These are phyloP conservation scores for Drechslerella stenobrocha DNA, from an alignment of 2,329 filamentous ascomycete genomes.

Conservation along the genomic window DNA sequence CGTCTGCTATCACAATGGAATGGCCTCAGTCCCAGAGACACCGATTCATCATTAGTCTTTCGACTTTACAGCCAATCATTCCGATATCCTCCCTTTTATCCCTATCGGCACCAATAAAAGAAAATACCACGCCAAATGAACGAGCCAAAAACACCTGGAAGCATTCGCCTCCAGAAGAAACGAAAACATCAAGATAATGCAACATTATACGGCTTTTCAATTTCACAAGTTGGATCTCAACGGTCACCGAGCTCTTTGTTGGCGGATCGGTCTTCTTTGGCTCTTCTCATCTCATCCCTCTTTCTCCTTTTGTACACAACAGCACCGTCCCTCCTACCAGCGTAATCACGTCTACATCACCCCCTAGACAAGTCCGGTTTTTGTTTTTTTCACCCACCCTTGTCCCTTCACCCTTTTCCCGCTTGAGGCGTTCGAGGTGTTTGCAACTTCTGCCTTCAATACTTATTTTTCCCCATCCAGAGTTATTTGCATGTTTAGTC, in stretches of 20 bases:
- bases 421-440: slow-evolving; percentile 10
- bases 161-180: slow-evolving; percentile 30
- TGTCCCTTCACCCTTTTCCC: slow-evolving; percentile 22
- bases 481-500: no score
- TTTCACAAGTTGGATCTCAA: slow-evolving; percentile 46
- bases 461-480: no score
- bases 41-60: slow-evolving; percentile 28
- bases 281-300: slow-evolving; percentile 31
- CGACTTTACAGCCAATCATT: slow-evolving; percentile 12
- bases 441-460: no score
- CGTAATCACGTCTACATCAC: neutral
- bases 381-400: neutral
- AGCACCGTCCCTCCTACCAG: neutral
- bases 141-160: slow-evolving; percentile 28
- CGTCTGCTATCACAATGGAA: slow-evolving; percentile 5
- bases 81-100: neutral
- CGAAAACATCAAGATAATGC: slow-evolving; percentile 40
- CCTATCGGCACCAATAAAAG: slow-evolving; percentile 16
- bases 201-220: slow-evolving; percentile 38
- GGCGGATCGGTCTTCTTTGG: slow-evolving; percentile 41
- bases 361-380: neutral
- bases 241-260: slow-evolving; percentile 38
- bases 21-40: slow-evolving; percentile 12
- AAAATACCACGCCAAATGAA: slow-evolving; percentile 42
- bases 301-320: slow-evolving; percentile 6